Evolutionary conservation across 306 rosid genomes (phyloP).

Genomic region (Myrica gale): DNA sequence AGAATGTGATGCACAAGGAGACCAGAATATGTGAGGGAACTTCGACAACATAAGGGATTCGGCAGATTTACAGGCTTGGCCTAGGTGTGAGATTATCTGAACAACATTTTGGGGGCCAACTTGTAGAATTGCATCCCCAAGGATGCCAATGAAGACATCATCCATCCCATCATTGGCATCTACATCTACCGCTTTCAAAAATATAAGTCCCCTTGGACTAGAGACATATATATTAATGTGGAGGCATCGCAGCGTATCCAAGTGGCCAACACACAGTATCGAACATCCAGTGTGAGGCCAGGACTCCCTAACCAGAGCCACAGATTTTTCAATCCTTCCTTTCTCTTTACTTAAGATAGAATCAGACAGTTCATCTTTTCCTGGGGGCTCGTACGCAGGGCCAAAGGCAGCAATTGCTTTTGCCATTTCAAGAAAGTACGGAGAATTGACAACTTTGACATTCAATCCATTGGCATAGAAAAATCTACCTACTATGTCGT

Average conservation of each 20-base stretch:
- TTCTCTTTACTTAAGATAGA: constrained; percentile 51
- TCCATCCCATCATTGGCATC: constrained; percentile 33
- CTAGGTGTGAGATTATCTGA: constrained; percentile 54
- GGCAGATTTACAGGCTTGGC: constrained; percentile 29
- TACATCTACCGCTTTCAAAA: constrained; percentile 42
- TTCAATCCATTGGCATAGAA: constrained; percentile 48
- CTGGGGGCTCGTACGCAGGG: constrained; percentile 48
- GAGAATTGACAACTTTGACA: constrained; percentile 41
- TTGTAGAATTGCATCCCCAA: constrained; percentile 37
- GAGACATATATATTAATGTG: constrained; percentile 47
- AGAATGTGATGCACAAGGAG: constrained; percentile 51
- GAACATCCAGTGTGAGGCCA: constrained; percentile 61
- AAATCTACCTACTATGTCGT: constrained; percentile 48
- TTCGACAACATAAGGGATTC: constrained; percentile 37
- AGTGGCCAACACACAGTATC: constrained; percentile 39
- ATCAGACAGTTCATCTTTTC: constrained; percentile 39
- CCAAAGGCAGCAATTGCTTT: constrained; percentile 52
- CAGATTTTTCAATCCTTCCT: constrained; percentile 48
- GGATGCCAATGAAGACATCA: constrained; percentile 32
- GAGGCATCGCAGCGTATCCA: constrained; percentile 33
- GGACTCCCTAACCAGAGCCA: constrained; percentile 48
- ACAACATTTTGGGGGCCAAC: constrained; percentile 48
- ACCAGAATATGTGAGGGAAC: constrained; percentile 51
- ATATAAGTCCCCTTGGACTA: constrained; percentile 51
- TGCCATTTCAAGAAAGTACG: constrained; percentile 48